Conservation (phyloP, 768 basidiomycete species). For the Megacollybia marginata region DNA sequence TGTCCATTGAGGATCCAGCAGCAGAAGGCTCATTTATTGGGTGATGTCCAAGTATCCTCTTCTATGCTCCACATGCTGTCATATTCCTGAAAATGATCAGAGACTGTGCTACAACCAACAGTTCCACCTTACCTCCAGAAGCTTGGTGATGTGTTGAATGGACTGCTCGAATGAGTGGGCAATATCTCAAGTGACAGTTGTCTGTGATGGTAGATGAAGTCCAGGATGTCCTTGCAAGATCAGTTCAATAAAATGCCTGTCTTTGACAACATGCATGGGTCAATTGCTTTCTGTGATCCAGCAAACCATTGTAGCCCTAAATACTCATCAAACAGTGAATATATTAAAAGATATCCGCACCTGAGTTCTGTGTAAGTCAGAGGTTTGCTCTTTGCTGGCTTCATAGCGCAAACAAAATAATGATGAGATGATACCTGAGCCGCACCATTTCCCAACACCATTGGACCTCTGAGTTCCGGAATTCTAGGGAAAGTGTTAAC, state of each 20-base stretch:
- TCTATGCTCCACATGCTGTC: constrained; percentile 14
- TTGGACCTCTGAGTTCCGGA: too few relatives aligned
- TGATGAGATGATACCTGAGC: too few relatives aligned
- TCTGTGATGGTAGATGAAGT: too few relatives aligned
- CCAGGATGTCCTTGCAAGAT: not conserved
- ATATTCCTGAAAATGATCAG: constrained; percentile 7
- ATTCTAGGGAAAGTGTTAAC: too few relatives aligned
- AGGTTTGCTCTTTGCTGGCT: not conserved
- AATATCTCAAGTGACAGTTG: not conserved
- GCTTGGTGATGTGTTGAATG: not conserved
- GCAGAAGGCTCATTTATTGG: constrained; percentile 18
- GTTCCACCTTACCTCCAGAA: not conserved
- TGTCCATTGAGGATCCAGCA: constrained; percentile 12
- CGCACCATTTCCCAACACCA: too few relatives aligned
- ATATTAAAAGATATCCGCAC: not conserved
- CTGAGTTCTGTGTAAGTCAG: not conserved
- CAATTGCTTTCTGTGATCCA: constrained; percentile 28
- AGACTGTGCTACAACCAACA: too few relatives aligned
- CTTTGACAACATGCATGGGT: constrained; percentile 28
- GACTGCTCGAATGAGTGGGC: not conserved
- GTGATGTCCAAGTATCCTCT: constrained; percentile 19
- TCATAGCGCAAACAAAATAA: too few relatives aligned
- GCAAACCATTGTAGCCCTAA: constrained; percentile 21
- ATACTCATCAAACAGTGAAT: not conserved
- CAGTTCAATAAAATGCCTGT: constrained; percentile 8